Evolutionary conservation across 306 rosid genomes (phyloP).

Genomic region (Myrica gale): DNA sequence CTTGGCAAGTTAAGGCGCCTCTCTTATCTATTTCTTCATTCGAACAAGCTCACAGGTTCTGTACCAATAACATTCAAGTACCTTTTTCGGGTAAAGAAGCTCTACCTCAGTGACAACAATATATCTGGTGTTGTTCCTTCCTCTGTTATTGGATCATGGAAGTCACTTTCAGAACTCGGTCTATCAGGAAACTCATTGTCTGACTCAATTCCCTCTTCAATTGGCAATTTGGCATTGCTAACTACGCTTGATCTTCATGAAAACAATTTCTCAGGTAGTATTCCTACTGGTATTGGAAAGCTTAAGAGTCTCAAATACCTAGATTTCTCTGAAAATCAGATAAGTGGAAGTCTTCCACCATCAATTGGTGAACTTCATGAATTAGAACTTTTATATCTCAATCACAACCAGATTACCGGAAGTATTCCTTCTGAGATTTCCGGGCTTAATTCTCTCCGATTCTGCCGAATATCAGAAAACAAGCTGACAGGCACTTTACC

Average conservation of each 20-base stretch:
- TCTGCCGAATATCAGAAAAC: constrained; percentile 49
- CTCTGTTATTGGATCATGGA: constrained; percentile 37
- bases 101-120: constrained; percentile 42
- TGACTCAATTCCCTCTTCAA: constrained; percentile 44
- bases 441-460: constrained; percentile 44
- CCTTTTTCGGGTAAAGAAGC: constrained; percentile 37
- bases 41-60: constrained; percentile 45
- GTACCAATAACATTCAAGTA: constrained; percentile 34
- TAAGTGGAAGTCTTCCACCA: constrained; percentile 48
- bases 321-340: constrained; percentile 53
- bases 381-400: constrained; percentile 41
- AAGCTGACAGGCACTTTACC: constrained; percentile 45
- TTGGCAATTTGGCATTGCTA: constrained; percentile 38
- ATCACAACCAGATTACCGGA: constrained; percentile 46
- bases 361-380: constrained; percentile 51
- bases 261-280: constrained; percentile 37
- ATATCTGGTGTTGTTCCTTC: constrained; percentile 43
- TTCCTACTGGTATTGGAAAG: constrained; percentile 46
- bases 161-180: constrained; percentile 42
- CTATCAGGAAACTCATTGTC: constrained; percentile 48
- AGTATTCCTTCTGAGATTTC: constrained; percentile 53
- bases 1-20: constrained; percentile 40
- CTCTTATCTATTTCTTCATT: constrained; percentile 43
- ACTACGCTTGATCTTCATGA: constrained; percentile 49
- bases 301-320: constrained; percentile 43